Evolutionary conservation across 768 basidiomycete species (phyloP).

Genomic region (Phlebiopsis gigantea): DNA sequence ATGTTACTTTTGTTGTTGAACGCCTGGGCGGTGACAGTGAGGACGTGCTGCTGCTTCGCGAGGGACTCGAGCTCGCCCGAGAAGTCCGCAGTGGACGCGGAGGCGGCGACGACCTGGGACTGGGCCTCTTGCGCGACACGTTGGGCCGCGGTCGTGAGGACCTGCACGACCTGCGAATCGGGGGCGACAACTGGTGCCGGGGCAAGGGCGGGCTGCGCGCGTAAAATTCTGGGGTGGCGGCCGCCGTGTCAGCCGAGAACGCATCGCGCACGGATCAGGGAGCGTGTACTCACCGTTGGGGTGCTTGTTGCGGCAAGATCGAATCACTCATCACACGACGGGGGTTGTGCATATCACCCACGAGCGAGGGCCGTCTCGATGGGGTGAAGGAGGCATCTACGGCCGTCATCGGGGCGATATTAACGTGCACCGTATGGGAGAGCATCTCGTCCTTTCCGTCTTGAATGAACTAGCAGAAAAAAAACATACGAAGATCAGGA

Average conservation of each 20-base stretch:
- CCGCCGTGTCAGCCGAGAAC: neutral
- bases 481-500: conserved; percentile 10
- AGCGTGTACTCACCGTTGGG: conserved; percentile 21
- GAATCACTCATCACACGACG: conserved; percentile 39
- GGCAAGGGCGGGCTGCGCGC: conserved; percentile 27
- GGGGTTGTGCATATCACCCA: conserved; percentile 35
- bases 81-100: conserved; percentile 27
- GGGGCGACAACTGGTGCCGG: conserved; percentile 35
- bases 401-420: conserved; percentile 61
- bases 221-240: conserved; percentile 24
- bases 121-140: conserved; percentile 73
- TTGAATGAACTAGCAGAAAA: conserved; percentile 48
- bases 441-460: conserved; percentile 73
- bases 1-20: conserved; percentile 60
- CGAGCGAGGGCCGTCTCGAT: conserved; percentile 44
- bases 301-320: conserved; percentile 27
- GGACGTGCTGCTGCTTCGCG: conserved; percentile 76
- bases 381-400: conserved; percentile 39
- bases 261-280: neutral
- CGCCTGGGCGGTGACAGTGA: conserved; percentile 67
- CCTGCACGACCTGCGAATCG: conserved; percentile 72
- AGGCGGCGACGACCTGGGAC: conserved; percentile 55
- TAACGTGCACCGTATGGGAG: conserved; percentile 60
- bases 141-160: conserved; percentile 71
- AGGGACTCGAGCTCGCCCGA: conserved; percentile 54